Conservation (phyloP, 768 basidiomycete genomes). For the Amanita subjunquillea region DNA sequence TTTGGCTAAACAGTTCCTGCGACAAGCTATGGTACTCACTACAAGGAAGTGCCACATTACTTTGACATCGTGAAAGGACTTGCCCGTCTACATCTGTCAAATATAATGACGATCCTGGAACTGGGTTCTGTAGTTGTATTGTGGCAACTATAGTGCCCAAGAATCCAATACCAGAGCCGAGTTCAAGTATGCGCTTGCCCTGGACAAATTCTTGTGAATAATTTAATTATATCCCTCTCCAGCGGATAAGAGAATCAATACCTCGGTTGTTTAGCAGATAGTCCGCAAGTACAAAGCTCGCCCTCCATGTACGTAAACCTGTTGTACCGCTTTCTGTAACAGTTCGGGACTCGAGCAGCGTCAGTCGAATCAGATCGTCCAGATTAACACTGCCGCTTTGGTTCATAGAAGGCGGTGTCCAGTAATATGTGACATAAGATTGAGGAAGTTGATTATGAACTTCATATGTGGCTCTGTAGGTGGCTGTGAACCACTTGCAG, state of each 20-base stretch:
- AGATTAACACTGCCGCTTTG: conserved; percentile 12
- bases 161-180: conserved; percentile 73
- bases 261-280: conserved; percentile 50
- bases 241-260: conserved; percentile 15
- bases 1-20: neutral
- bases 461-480: neutral
- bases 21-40: conserved; percentile 39
- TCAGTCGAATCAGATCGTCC: conserved; percentile 29
- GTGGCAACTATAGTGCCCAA: conserved; percentile 53
- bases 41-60: conserved; percentile 53
- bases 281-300: conserved; percentile 55
- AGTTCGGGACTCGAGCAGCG: conserved; percentile 65
- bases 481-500: neutral
- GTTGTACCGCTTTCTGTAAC: conserved; percentile 72
- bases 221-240: neutral
- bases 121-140: conserved; percentile 30
- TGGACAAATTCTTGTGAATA: conserved; percentile 34
- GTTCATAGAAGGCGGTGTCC: conserved; percentile 21
- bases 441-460: conserved; percentile 13
- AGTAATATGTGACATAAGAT: conserved; percentile 62
- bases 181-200: conserved; percentile 47
- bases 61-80: conserved; percentile 50
- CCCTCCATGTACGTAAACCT: conserved; percentile 71
- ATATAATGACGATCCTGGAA: conserved; percentile 20
- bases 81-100: conserved; percentile 58